Evolutionary conservation across 208 protist species (phyloP), one percentile per base, ranked within the genome.

Genomic region (Porcisia hertigi): DNA sequence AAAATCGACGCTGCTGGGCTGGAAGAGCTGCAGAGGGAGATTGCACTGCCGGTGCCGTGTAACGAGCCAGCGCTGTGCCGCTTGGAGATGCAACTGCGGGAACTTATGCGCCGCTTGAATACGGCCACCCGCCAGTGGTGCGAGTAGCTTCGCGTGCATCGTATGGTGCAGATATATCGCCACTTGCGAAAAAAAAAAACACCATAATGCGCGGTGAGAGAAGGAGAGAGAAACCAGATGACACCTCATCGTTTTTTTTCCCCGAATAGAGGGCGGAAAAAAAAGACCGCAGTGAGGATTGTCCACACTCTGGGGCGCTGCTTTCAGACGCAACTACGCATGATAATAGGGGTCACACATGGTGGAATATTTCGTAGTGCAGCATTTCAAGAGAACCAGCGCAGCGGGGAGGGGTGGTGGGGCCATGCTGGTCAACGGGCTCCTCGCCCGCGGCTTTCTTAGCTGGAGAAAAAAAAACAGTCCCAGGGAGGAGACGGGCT

Each of bases 101-200:
- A 97, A 96, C 71, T 89, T 95, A 58, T 88, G 79, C 25, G 89
- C 87, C 1, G 94, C 82, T 60, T 74, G 59, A 53, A 96, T 74
- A 0, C 90, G 84, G 67, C 81, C 83, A 20, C 77, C 75, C 34
- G 90, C 55, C 41, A 97, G 76, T 25, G 88, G 86, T 0, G 90
- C 75, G 5, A 97, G 85, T 1, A 90, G 55, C 72, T 95, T 95
- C 41, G 84, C 77, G 57, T 91, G 86, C 94, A 97, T 97, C 3
- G 36, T 11, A n/a, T 25, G 16, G 23, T 9, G 30, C 36, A 67
- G n/a, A 9, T 49, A n/a, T 49, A 18, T 9, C 47, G 49, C 47
- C 41, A 57, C 23, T n/a, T 43, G 54, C 2, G 30, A 53, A 25
- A 41, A 9, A 5, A 71, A 18, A 41, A 30, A 71, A 20, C 34